These are phyloP conservation scores for Clathrus columnatus DNA, from an alignment of 768 basidiomycete species.

Conservation along the genomic window DNA sequence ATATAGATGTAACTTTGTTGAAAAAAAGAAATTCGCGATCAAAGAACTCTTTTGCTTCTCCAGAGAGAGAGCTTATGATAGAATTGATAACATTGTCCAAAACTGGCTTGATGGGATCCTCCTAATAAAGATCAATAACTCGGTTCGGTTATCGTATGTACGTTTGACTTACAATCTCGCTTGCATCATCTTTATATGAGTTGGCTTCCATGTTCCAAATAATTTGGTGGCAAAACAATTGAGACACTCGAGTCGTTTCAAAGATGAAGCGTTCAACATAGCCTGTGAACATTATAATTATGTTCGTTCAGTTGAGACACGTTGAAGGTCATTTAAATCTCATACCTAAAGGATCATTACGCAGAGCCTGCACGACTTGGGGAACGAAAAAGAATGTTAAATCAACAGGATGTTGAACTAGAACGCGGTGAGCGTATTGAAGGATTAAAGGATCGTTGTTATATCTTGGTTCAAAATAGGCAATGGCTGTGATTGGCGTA, in stretches of 20 bases:
- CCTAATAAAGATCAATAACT: conserved; percentile 34
- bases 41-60: conserved; percentile 82
- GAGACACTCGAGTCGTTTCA: conserved; percentile 94
- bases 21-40: conserved; percentile 95
- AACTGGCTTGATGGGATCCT: conserved; percentile 92
- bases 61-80: conserved; percentile 80
- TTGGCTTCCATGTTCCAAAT: conserved; percentile 99
- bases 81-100: conserved; percentile 78
- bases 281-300: conserved; percentile 35
- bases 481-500: conserved; percentile 71
- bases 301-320: neutral
- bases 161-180: conserved; percentile 59
- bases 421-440: conserved; percentile 93
- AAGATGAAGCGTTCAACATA: conserved; percentile 94
- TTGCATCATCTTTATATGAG: conserved; percentile 84
- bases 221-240: conserved; percentile 97
- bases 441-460: conserved; percentile 76
- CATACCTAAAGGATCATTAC: conserved; percentile 80
- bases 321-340: neutral
- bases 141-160: neutral
- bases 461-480: conserved; percentile 80
- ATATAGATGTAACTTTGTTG: conserved; percentile 93
- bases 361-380: conserved; percentile 93
- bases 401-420: conserved; percentile 91
- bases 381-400: conserved; percentile 98